Conservation (phyloP, 106 monocot species). For the Apostasia ramifera region DNA sequence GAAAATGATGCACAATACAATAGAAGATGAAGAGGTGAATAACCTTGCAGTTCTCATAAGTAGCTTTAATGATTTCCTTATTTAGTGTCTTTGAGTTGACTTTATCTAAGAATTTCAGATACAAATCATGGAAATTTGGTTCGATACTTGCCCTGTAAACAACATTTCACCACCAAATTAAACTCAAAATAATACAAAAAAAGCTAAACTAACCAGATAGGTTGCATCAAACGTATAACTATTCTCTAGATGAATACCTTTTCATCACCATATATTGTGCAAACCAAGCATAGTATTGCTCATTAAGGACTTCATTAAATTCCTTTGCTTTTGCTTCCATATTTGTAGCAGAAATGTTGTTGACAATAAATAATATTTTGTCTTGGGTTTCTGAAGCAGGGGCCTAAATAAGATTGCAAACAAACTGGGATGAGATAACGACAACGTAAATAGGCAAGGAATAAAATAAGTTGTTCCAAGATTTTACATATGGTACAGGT, state of each 20-base stretch:
- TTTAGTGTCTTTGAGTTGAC: slow-evolving; percentile 76
- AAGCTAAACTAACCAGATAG: background rate
- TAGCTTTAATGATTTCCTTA: slow-evolving; percentile 89
- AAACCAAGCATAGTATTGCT: slow-evolving; percentile 93
- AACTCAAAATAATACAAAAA: background rate
- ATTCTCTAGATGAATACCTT: slow-evolving; percentile 39
- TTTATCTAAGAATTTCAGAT: slow-evolving; percentile 92
- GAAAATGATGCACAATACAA: background rate
- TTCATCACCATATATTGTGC: slow-evolving; percentile 99
- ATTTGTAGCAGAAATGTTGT: slow-evolving; percentile 85
- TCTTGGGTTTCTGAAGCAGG: slow-evolving; percentile 85
- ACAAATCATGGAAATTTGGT: slow-evolving; percentile 97
- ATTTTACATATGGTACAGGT: background rate
- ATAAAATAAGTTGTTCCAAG: background rate
- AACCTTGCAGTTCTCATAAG: slow-evolving; percentile 99
- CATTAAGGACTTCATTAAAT: slow-evolving; percentile 70
- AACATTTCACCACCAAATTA: slow-evolving; percentile 1
- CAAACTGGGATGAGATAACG: background rate
- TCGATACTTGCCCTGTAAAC: slow-evolving; percentile 90
- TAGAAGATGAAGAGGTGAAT: background rate
- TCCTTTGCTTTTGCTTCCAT: slow-evolving; percentile 89
- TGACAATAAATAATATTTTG: slow-evolving; percentile 92
- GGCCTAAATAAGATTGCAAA: slow-evolving; percentile 30
- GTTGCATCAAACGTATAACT: background rate
- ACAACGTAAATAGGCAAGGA: no score